phyloP scores from a whole-genome alignment of 441 rosid species.

The Pelargonium cotyledonis region DNA sequence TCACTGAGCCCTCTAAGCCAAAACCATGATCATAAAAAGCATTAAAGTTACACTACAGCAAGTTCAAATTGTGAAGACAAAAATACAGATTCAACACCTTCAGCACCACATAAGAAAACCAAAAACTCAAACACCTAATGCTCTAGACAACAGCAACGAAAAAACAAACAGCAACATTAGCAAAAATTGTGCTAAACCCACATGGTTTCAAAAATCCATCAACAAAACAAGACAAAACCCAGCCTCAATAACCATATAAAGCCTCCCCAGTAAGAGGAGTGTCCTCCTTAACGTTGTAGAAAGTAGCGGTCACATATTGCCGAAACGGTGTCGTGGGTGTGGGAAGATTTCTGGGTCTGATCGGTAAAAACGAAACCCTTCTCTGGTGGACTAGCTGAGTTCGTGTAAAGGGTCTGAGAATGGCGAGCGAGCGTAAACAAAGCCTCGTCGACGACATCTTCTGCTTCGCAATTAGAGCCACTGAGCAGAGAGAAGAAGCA shows the following conservation, averaged over 20 bases:
- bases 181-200: background rate
- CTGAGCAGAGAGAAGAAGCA: too few relatives aligned
- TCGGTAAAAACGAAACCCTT: background rate
- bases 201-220: background rate
- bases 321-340: background rate
- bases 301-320: background rate
- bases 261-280: background rate
- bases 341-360: slow-evolving; percentile 2
- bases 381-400: background rate
- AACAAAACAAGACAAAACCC: background rate
- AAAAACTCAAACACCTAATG: background rate
- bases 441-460: background rate
- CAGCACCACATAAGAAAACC: too few relatives aligned
- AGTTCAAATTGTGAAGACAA: background rate
- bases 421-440: background rate
- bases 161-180: background rate
- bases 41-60: background rate
- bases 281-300: background rate
- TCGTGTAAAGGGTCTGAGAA: slow-evolving; percentile 3
- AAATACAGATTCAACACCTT: too few relatives aligned
- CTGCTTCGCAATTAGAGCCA: background rate
- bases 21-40: background rate
- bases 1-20: background rate
- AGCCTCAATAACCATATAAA: background rate
- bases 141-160: background rate